Conservation (phyloP, 192 early-diverging fungal genomes). For the Podila epicladia region DNA sequence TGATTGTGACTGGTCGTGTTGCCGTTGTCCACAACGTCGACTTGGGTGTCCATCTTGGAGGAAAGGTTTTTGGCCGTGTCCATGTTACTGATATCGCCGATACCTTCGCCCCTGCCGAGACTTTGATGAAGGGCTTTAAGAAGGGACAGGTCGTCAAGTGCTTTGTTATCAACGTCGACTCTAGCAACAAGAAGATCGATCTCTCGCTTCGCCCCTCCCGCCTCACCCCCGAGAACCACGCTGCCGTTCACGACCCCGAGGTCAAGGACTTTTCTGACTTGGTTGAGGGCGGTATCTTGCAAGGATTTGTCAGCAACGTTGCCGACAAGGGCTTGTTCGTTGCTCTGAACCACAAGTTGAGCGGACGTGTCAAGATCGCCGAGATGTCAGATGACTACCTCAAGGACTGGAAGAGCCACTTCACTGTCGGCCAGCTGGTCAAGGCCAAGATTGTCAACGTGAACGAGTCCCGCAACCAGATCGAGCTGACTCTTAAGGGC, state of each 20-base stretch:
- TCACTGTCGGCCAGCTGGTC: conserved; percentile 80
- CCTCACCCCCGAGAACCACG: conserved; percentile 47
- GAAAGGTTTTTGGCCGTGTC: conserved; percentile 66
- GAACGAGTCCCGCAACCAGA: conserved; percentile 51
- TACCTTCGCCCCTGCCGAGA: conserved; percentile 30
- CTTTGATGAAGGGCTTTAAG: conserved; percentile 56
- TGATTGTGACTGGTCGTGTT: conserved; percentile 65
- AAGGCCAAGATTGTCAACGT: conserved; percentile 73
- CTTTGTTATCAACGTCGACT: conserved; percentile 67
- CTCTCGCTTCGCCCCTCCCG: conserved; percentile 71
- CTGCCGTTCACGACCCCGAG: conserved; percentile 56
- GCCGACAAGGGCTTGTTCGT: conserved; percentile 83
- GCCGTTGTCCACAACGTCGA: conserved; percentile 57
- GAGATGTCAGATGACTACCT: conserved; percentile 88
- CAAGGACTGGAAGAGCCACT: conserved; percentile 83
- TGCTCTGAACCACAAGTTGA: conserved; percentile 64
- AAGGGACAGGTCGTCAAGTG: conserved; percentile 80
- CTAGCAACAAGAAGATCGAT: conserved; percentile 64
- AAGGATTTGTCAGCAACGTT: conserved; percentile 78
- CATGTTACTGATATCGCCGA: conserved; percentile 67
- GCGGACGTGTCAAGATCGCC: conserved; percentile 85
- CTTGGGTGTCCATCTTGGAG: conserved; percentile 65
- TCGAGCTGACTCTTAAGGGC: conserved; percentile 45
- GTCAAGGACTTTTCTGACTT: conserved; percentile 65
- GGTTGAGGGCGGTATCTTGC: conserved; percentile 68